A percentile compares a stretch with the other conserved stretches of the same genome.
phyloP scores from a whole-genome alignment of 345 rosid species.

The Dimocarpus longan region DNA sequence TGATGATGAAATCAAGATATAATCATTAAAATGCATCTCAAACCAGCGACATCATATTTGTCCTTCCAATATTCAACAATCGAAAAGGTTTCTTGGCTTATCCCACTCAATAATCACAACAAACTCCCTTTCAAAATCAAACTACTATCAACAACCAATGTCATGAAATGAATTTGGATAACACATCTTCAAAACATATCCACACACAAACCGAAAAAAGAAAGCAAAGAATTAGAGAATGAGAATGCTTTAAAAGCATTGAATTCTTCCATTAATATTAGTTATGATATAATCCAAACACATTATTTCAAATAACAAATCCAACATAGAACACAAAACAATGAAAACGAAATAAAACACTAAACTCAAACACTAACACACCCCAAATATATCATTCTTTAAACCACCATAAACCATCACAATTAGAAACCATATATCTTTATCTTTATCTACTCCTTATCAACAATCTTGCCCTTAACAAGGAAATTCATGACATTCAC shows the following conservation, averaged over 20 bases:
- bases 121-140: too few relatives aligned
- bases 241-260: not conserved
- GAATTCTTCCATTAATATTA: not conserved
- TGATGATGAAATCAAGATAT: too few relatives aligned
- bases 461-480: constrained; percentile 56
- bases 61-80: too few relatives aligned
- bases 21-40: too few relatives aligned
- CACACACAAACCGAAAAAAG: not conserved
- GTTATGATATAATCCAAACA: not conserved
- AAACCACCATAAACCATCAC: not conserved
- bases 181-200: too few relatives aligned
- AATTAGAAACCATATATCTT: constrained; percentile 83
- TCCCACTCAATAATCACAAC: too few relatives aligned
- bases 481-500: constrained; percentile 76
- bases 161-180: too few relatives aligned
- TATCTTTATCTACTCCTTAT: constrained; percentile 76
- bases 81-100: too few relatives aligned
- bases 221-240: not conserved
- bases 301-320: not conserved
- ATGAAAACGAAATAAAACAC: not conserved
- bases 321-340: not conserved
- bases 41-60: too few relatives aligned
- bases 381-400: not conserved
- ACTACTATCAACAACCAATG: too few relatives aligned
- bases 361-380: not conserved